Conservation (phyloP, 2,329 filamentous ascomycete species). For the Didymella pomorum region DNA sequence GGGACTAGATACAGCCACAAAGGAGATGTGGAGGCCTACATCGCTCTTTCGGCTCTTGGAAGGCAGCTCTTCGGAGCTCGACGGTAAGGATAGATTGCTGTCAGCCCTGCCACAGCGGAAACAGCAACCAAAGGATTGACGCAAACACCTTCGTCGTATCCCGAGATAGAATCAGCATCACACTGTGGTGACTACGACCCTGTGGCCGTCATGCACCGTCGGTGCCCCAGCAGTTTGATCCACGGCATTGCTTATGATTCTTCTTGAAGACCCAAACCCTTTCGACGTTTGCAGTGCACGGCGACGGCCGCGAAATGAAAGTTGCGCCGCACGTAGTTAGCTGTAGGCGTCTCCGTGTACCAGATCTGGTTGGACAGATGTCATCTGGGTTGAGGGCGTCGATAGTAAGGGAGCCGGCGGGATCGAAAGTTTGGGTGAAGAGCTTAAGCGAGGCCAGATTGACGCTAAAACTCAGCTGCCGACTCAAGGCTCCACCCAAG, state of each 20-base stretch:
- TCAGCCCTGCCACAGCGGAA: neutral
- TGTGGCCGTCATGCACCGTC: neutral
- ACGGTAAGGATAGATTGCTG: neutral
- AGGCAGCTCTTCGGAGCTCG: neutral
- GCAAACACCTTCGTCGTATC: neutral
- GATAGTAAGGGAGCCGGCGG: neutral
- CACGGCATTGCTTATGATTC: neutral
- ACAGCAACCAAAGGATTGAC: neutral
- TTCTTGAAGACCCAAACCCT: neutral
- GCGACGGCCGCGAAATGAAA: neutral
- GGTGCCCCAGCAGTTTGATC: neutral
- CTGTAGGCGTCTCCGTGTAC: slow-evolving; percentile 1
- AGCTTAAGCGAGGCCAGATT: neutral
- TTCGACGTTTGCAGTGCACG: neutral
- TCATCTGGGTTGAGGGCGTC: neutral
- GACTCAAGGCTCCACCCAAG: neutral
- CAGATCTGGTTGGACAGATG: neutral
- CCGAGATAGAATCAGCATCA: neutral
- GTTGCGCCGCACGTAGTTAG: neutral
- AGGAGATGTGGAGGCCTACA: neutral
- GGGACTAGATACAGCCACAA: neutral
- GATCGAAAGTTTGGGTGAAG: neutral
- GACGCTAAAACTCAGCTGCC: neutral
- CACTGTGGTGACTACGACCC: neutral
- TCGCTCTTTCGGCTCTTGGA: neutral